phyloP scores from a whole-genome alignment of 139 green algal species.

The Chlorella sp. region DNA sequence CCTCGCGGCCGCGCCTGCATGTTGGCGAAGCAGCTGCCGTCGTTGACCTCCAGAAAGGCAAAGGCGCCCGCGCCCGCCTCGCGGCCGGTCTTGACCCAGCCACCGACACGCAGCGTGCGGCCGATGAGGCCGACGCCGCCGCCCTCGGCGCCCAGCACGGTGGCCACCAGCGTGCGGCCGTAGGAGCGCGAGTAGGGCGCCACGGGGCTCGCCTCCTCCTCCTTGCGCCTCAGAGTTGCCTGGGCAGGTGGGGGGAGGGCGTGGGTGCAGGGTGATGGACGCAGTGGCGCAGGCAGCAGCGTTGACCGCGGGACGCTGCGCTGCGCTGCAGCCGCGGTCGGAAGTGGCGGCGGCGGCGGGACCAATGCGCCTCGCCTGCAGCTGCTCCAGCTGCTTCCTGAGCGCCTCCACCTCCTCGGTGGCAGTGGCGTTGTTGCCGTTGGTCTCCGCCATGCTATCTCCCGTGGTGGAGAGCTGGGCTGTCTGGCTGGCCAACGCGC shows the following conservation, averaged over 20 bases:
- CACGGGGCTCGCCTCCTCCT: conserved; percentile 36
- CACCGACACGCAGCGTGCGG: conserved; percentile 80
- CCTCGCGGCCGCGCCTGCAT: conserved; percentile 88
- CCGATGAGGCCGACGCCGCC: conserved; percentile 74
- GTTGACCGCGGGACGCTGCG: neutral
- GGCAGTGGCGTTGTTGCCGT: conserved; percentile 10
- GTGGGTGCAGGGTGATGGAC: neutral
- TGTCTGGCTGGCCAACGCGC: neutral
- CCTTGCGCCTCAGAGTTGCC: conserved; percentile 43
- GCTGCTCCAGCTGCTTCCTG: conserved; percentile 46
- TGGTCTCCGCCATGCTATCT: conserved; percentile 26
- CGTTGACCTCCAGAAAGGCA: conserved; percentile 98
- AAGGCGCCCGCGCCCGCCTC: conserved; percentile 91
- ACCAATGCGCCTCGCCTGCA: conserved; percentile 38
- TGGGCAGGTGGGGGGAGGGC: neutral
- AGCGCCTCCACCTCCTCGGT: conserved; percentile 47
- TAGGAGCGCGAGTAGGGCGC: conserved; percentile 59
- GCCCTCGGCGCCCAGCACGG: conserved; percentile 62
- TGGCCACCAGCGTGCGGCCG: conserved; percentile 57
- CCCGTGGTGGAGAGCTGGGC: neutral
- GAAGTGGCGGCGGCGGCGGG: neutral
- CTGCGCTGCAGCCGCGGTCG: neutral
- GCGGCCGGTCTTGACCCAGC: conserved; percentile 98
- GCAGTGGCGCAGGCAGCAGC: neutral
- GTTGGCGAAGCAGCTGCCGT: conserved; percentile 89